Base-by-base conservation (phyloP, 164 flowering plant species). In the Chimonanthus salicifolius region DNA sequence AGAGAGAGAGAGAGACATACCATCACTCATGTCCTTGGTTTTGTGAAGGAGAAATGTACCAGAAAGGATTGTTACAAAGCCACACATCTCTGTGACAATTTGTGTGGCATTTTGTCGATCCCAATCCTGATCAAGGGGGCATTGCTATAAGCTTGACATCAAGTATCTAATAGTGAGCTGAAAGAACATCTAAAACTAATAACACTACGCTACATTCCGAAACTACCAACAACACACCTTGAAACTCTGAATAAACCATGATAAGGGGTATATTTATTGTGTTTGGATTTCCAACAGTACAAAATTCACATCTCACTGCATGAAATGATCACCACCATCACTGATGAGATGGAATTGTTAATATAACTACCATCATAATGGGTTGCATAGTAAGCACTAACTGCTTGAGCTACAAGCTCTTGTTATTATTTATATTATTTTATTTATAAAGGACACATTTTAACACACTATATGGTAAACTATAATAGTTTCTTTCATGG, bases 11-110 rank as follows among this genome's bases (percentile, higher is more conserved):
- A 47, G 8, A 16, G 60, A 62, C 79, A 47, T 77, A 87, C 87
- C 86, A 51, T 87, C 87, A 64, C 64, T 76, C 93, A 89, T 83
- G 79, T 90, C 93, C 77, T 87, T 87, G 5, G 93, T 91, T 79
- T 79, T 88, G 83, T 91, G 96, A 51, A 91, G 89, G 79, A 91
- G 90, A 82, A 91, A 88, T 16, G 94, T 88, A 48, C 94, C 92
- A 2, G 87, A 82, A 15, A 91, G 87, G 69, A 90, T 90, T 0
- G 92, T 90, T 58, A 89, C 86, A 78, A 90, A 90, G 4, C 95
- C 95, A 71, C 92, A 90, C 80, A 89, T 73, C 80, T 90, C 89
- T 0, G 92, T 90, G 15, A 84, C 82, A 69, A 89, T 90, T 65
- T 89, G 92, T n/a, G 89, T 78, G n/a, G 84, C 77, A 78, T 81